phyloP scores from a whole-genome alignment of 305 asterid genomes.

The Caryopteris hybrid region DNA sequence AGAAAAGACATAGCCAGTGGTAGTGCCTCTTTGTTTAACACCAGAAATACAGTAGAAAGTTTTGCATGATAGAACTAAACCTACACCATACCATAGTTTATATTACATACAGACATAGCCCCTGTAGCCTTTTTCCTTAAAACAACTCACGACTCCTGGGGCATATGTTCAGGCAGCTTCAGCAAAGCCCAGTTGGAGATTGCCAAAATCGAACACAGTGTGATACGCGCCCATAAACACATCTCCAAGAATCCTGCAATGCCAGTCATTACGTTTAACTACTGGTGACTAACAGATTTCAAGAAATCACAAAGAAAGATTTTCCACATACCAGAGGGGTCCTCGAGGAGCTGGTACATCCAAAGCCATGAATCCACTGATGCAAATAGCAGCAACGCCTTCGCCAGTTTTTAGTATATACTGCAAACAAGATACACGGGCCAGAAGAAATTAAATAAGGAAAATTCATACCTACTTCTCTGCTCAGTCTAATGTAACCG shows the following conservation, averaged over 20 bases:
- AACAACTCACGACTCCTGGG: constrained; percentile 14
- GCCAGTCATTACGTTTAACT: not conserved
- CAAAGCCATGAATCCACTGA: constrained; percentile 89
- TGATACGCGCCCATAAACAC: constrained; percentile 94
- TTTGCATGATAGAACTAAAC: too few relatives aligned
- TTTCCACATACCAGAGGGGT: constrained; percentile 67
- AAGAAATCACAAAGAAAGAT: too few relatives aligned
- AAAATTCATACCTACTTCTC: too few relatives aligned
- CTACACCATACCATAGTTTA: not conserved
- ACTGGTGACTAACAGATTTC: too few relatives aligned
- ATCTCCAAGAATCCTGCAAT: constrained; percentile 88
- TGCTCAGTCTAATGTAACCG: too few relatives aligned
- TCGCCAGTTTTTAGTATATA: constrained; percentile 75
- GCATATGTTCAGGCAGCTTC: constrained; percentile 51
- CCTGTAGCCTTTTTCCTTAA: constrained; percentile 10
- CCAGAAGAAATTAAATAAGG: too few relatives aligned
- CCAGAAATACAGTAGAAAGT: too few relatives aligned
- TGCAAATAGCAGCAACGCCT: constrained; percentile 59
- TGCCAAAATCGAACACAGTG: constrained; percentile 84
- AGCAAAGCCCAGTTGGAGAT: constrained; percentile 78
- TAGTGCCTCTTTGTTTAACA: too few relatives aligned
- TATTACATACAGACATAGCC: not conserved
- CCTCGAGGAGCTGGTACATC: constrained; percentile 88
- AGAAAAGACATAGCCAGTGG: too few relatives aligned
- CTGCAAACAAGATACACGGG: constrained; percentile 29